Evolutionary conservation across 148 eudicot species (phyloP), one percentile per base, ranked within the genome.

Genomic region (Chenopodium formosanum): DNA sequence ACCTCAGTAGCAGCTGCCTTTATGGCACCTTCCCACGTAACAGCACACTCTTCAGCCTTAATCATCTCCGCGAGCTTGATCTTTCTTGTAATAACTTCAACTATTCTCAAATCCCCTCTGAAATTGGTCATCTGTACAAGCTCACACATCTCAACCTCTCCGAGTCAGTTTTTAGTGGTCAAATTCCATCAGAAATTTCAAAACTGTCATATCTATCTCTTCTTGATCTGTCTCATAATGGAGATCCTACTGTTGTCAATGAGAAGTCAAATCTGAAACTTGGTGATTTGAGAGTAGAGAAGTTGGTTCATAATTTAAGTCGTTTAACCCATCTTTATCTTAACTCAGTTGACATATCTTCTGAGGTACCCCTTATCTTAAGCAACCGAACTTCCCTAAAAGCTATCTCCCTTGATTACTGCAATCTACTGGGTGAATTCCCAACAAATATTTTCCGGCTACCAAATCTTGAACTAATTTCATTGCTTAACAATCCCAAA

Each of bases 101-200:
- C 69, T 19, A 53, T 11, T 80, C 74, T 48, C 13, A 29, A 58
- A 79, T 88, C 9, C 87, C 90, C 19, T 31, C 83, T 20, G 72
- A 9, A 4, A 5, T 86, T 23, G 73, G 65, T 1, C 72, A 9
- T 37, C 82, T 88, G 5, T 17, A 67, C 17, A 40, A 73, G 31
- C 63, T 88, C 60, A 76, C 65, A 34, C 44, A 40, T 50, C 85
- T 88, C 2, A 47, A 88, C 11, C 83, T 88, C 22, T 86, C 84
- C 2, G 0, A 20, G 14, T 88, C 88, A 11, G 13, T 48, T 48
- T 48, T 48, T 2, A 48, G 53, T 48, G 53, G 53, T 13, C 53
- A 84, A 60, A 69, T 86, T 37, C 86, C 90, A 1, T 4, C 17
- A 14, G 80, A 79, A 53, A 27, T 88, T 44, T 76, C 83, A 31